These are phyloP conservation scores for Blastocystis sp. DNA, from an alignment of 352 stramenopile genomes.

Conservation along the genomic window DNA sequence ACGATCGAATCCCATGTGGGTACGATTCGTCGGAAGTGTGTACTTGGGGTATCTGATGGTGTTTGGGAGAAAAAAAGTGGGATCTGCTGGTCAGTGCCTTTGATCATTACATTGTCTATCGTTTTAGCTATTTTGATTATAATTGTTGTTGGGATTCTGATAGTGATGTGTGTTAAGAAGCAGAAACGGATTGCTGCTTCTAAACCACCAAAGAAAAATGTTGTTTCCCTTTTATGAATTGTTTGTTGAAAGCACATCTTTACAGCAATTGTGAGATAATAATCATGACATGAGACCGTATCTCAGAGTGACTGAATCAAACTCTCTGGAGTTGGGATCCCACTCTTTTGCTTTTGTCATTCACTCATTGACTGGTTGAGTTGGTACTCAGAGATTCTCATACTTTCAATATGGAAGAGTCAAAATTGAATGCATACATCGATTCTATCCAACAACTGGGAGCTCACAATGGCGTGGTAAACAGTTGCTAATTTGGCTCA, in stretches of 20 bases:
- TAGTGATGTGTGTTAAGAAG: background rate
- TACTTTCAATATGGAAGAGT: constrained; percentile 5
- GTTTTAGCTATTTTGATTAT: background rate
- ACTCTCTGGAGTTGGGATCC: background rate
- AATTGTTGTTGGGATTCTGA: background rate
- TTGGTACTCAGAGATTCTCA: background rate
- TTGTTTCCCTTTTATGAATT: background rate
- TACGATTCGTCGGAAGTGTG: background rate
- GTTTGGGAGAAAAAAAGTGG: background rate
- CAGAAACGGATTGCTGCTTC: background rate
- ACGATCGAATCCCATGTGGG: background rate
- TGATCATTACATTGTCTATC: background rate
- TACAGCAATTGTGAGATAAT: background rate
- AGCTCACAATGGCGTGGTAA: constrained; percentile 12
- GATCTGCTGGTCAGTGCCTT: background rate
- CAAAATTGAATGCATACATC: constrained; percentile 44
- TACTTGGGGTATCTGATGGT: background rate
- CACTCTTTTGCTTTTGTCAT: background rate
- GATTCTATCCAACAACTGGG: constrained; percentile 40
- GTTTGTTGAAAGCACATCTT: background rate
- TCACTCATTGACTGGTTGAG: background rate
- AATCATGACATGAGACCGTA: background rate
- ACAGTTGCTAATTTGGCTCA: background rate
- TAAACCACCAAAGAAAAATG: background rate
- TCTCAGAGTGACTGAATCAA: background rate